phyloP scores from a whole-genome alignment of 2,329 filamentous ascomycete genomes.

The Rachicladosporium sp. region DNA sequence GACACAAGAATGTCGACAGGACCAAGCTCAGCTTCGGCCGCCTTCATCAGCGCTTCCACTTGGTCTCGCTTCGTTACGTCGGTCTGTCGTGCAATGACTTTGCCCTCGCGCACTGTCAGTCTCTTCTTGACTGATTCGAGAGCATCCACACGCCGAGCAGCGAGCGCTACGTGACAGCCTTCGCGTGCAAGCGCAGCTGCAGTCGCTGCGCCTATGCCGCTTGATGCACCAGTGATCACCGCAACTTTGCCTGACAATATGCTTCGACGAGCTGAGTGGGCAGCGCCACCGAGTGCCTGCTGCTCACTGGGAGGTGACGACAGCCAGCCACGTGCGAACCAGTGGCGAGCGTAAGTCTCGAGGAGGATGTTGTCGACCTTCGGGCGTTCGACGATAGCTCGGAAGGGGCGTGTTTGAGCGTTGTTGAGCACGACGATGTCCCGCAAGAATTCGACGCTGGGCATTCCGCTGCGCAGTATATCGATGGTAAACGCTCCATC shows the following conservation, averaged over 20 bases:
- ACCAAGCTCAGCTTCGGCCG: constrained; percentile 50
- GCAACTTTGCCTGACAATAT: constrained; percentile 58
- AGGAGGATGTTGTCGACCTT: constrained; percentile 59
- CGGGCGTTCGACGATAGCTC: constrained; percentile 47
- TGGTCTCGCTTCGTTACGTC: constrained; percentile 58
- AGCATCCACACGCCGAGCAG: constrained; percentile 56
- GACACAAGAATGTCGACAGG: constrained; percentile 67
- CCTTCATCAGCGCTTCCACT: constrained; percentile 52
- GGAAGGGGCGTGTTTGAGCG: constrained; percentile 50
- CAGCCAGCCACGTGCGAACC: constrained; percentile 69
- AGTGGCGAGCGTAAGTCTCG: constrained; percentile 67
- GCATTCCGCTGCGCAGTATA: constrained; percentile 71
- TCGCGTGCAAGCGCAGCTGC: constrained; percentile 55
- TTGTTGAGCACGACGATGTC: constrained; percentile 65
- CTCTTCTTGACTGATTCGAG: constrained; percentile 55
- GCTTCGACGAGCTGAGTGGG: constrained; percentile 37
- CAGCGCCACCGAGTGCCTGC: constrained; percentile 32
- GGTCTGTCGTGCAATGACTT: constrained; percentile 56
- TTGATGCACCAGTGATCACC: constrained; percentile 67
- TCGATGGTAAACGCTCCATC: constrained; percentile 66
- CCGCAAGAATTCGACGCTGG: constrained; percentile 56
- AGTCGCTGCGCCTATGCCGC: constrained; percentile 66
- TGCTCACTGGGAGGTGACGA: constrained; percentile 46
- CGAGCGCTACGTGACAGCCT: constrained; percentile 60
- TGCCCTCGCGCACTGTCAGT: constrained; percentile 45